Evolutionary conservation across 2,329 filamentous ascomycete species (phyloP).

Genomic region (Alternaria infectoria): DNA sequence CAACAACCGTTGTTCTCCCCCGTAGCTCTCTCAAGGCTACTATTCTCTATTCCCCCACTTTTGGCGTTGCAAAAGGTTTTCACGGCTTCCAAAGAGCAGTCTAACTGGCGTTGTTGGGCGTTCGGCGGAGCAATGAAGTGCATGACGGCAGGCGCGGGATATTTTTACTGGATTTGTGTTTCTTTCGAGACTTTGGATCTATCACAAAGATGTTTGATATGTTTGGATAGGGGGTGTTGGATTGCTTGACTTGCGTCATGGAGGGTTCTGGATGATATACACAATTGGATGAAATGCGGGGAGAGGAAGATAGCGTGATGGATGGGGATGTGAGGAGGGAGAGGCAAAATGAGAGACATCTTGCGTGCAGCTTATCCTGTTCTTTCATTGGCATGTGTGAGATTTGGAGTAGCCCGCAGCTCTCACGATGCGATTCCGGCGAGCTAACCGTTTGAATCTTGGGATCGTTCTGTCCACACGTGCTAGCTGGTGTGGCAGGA

Average conservation of each 20-base stretch:
- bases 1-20: not conserved
- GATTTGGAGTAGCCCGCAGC: not conserved
- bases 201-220: not conserved
- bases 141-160: conserved; percentile 1
- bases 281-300: not conserved
- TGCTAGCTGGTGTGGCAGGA: not conserved
- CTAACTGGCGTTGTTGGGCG: conserved; percentile 3
- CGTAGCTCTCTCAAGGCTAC: not conserved
- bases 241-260: not conserved
- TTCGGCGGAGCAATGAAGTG: not conserved
- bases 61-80: conserved; percentile 19
- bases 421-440: not conserved
- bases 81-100: conserved; percentile 10
- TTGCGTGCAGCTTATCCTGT: not conserved
- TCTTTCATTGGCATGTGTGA: not conserved
- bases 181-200: not conserved
- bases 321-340: not conserved
- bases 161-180: not conserved
- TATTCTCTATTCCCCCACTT: conserved; percentile 10
- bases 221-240: not conserved
- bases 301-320: not conserved
- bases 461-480: not conserved
- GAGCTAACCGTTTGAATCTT: not conserved
- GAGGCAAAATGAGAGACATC: not conserved
- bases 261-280: not conserved